Evolutionary conservation across 495 filamentous ascomycete genomes (phyloP), one percentile per base, ranked within the genome.

Genomic region (Neurospora discreta): DNA sequence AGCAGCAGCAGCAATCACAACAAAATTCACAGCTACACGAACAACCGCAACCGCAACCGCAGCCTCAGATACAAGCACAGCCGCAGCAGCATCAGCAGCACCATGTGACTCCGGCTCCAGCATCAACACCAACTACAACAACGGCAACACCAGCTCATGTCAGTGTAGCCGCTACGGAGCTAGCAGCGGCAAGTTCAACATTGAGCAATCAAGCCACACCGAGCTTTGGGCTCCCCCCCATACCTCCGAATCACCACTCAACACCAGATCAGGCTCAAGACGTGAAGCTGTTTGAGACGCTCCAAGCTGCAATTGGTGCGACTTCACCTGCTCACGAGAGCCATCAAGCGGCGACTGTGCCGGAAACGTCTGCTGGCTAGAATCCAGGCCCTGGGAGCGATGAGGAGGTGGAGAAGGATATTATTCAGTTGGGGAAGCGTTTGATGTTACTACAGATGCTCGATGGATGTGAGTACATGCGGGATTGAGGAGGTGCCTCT

Each of bases 221-320:
- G 23, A 36, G 69, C 20, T 65, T 71, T 38, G 58, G 43, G 1
- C 69, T 73, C 8, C 75, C 73, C 20, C 74, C 75, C 13, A 74
- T 77, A 67, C 76, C 76, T 11, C 76, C 76, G 5, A 77, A 78
- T 52, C 76, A 76, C 44, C 76, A 78, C 69, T 73, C 76, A n/a
- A 74, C 74, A 9, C 76, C 74, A 6, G 77, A 79, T 42, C 76
- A 77, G n/a, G 71, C 70, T 6, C 75, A 77, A 68, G 77, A 78
- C 23, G 41, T 73, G 0, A 75, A 76, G 39, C 38, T 79, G 16
- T 75, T 74, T 30, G 77, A 76, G 58, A 68, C 70, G 5, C 68
- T 79, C 23, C 72, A 72, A 39, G 77, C 77, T 11, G 75, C 75
- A 5, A 73, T 78, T 40, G 74, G 75, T 16, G 76, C 52, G 20